Evolutionary conservation across 2,329 filamentous ascomycete species (phyloP).

Genomic region (Diaporthe caulivora): DNA sequence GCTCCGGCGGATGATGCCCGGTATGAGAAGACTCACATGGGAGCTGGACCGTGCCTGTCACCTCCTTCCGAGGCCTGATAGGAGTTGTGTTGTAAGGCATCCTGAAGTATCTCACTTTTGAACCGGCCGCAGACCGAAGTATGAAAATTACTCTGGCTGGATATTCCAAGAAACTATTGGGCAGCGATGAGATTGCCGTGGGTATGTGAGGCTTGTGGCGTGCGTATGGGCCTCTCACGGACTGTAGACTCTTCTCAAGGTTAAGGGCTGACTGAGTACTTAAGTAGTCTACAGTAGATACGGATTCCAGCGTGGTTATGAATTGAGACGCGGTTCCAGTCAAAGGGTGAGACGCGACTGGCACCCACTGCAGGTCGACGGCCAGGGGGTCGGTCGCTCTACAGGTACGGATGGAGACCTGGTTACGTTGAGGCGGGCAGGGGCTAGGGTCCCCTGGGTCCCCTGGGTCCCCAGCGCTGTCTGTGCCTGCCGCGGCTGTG

Average conservation of each 20-base stretch:
- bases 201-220: neutral
- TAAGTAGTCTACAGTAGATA: neutral
- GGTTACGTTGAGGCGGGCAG: neutral
- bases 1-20: too few species aligned
- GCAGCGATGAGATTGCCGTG: neutral
- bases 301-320: conserved; percentile 17
- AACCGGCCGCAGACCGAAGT: neutral
- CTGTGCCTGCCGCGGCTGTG: conserved; percentile 50
- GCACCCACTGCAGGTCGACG: neutral
- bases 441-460: neutral
- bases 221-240: neutral
- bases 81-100: conserved; percentile 95
- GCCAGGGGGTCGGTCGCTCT: neutral
- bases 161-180: neutral
- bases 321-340: conserved; percentile 41
- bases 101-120: conserved; percentile 38
- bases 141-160: neutral
- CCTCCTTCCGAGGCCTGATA: conserved; percentile 83
- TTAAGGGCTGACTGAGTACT: neutral
- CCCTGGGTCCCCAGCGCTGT: neutral
- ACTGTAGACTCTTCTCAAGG: neutral
- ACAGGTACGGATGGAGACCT: too few species aligned
- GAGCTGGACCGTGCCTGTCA: conserved; percentile 86
- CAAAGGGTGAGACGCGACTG: conserved; percentile 28
- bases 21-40: conserved; percentile 72